Base-by-base conservation (phyloP, 495 filamentous ascomycete genomes). In the Xylaria scruposa region DNA sequence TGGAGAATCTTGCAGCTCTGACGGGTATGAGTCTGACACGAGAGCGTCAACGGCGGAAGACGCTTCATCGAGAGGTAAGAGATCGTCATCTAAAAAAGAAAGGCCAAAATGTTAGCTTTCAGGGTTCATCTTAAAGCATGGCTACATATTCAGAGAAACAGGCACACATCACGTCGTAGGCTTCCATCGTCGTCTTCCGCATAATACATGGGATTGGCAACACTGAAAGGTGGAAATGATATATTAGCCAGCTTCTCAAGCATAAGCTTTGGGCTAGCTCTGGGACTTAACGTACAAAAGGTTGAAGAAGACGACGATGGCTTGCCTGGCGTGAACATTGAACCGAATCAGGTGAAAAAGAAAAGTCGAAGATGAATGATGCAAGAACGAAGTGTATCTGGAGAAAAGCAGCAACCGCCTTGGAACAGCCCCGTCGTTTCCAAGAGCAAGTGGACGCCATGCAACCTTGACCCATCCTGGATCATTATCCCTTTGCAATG, bases 211-310 rank as follows among this genome's bases (percentile, higher is more conserved):
- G 77, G 79, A 80, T 78, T 73, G 77, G 71, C 68, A 81, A 64
- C 70, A 76, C 75, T 77, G 76, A 80, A 73, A 80, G 79, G 77
- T 70, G 74, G 77, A 83, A 79, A 85, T 84, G 82, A 79, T 88
- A 82, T 87, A 87, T 88, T 85, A 77, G 81, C 84, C 81, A 83
- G 81, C 83, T 73, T 77, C 78, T 78, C 75, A 80, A 79, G 76
- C 72, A 69, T 75, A 74, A 80, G 81, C 77, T 78, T 74, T 77
- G 79, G 83, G 81, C 79, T 83, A 81, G 83, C 80, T 80, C 75
- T 78, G 80, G 77, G 80, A 79, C 83, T 88, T 93, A 94, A 93
- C 91, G 90, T 94, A 94, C 92, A 94, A 91, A 85, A 82, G 81
- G 78, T 85, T 87, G 87, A 86, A 83, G 84, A 90, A 88, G 88